Base-by-base conservation (phyloP, 345 rosid species). In the Turnera subulata region DNA sequence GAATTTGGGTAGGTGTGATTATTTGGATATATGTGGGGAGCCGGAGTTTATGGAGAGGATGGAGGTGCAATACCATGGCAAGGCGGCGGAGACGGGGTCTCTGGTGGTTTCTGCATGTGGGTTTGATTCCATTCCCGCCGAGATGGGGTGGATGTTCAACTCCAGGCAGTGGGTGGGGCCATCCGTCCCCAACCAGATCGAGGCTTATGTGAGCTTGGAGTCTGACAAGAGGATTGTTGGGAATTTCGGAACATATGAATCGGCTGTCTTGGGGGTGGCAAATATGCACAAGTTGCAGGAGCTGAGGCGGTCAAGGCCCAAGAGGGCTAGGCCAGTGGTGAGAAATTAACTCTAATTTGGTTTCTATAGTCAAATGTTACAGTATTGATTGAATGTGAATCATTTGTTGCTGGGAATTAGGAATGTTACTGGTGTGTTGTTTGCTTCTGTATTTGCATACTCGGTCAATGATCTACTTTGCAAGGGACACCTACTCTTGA, bases 1-100 rank as follows among this genome's bases (percentile, higher is more conserved):
- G 11, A 59, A 19, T 8, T 16, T 38, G 38, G 15, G 25, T 69
- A 78, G 92, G 63, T 81, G 90, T 65, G 95, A 91, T 77, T 91
- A 91, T 76, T 70, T 91, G 88, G 96, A 91, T 74, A 91, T 84
- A 59, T 73, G 83, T 74, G 98, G 98, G 53, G 95, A 91, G 68
- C 92, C 96, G 17, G 96, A 88, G 80, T 91, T 88, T 57, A 88
- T 88, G 90, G 96, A 88, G 84, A 75, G 69, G 58, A 73, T 82
- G 81, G 90, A 85, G 80, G 84, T 74, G 21, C 66, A 69, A 24
- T 85, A 78, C 71, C 95, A 91, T 38, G 85, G 78, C 33, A 77
- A 68, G 68, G 96, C 95, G 1, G 56, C 67, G 57, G 86, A 82
- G 76, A 81, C 78, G 2, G 88, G 90, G 22, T 78, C 96, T 18